These are phyloP conservation scores for Sporothrix pseudoabietina DNA, from an alignment of 2,329 filamentous ascomycete species.

Conservation along the genomic window DNA sequence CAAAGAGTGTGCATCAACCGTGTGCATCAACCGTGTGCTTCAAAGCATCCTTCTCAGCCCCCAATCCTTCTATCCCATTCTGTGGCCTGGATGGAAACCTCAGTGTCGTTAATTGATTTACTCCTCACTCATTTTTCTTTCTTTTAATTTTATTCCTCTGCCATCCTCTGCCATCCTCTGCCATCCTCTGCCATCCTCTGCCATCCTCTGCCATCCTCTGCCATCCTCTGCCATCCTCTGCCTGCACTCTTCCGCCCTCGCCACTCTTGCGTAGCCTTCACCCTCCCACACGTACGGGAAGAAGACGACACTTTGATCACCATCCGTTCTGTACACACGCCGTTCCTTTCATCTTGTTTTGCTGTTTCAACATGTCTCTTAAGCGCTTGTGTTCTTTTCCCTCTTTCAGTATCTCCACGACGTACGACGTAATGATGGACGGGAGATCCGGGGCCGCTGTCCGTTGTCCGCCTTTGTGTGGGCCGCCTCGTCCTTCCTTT, in stretches of 20 bases:
- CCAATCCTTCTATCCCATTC: neutral
- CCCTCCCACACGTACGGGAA: neutral
- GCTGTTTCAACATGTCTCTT: conserved; percentile 3
- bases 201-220: neutral
- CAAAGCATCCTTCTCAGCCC: neutral
- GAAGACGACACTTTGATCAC: neutral
- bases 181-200: neutral
- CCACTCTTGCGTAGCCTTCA: conserved; percentile 12
- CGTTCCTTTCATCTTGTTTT: conserved; percentile 15
- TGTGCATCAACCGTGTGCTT: neutral
- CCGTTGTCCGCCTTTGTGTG: neutral
- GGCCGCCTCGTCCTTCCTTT: neutral
- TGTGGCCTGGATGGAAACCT: neutral
- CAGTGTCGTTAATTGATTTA: neutral
- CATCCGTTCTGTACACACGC: neutral
- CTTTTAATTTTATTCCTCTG: neutral
- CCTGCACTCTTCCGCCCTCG: neutral
- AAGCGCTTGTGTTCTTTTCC: neutral
- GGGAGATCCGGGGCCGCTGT: neutral
- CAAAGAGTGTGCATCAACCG: neutral
- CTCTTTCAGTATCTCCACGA: neutral
- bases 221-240: neutral
- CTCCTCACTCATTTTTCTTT: neutral
- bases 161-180: neutral
- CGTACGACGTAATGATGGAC: neutral